Evolutionary conservation across 257 asterid genomes (phyloP), one percentile per base, ranked within the genome.

Genomic region (Primulina huaijiensis): DNA sequence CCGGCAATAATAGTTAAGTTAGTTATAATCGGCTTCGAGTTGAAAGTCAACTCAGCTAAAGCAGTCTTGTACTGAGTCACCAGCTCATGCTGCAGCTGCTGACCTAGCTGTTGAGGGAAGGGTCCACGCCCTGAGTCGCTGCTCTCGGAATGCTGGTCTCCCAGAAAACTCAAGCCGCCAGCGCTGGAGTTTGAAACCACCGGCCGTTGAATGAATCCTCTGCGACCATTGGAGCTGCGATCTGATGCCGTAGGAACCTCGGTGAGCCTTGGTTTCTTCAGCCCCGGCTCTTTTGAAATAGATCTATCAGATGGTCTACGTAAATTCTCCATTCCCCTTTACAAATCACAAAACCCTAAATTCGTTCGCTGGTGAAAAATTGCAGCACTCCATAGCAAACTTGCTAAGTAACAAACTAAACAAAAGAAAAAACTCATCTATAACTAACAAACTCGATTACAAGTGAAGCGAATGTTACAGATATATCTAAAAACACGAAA

Each of bases 1-100:
- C 99, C 99, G 1, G 99, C 99, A 37, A 94, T 94, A 63, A 94
- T 94, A 19, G 99, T 91, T 85, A 94, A 79, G 77, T 94, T 94
- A 3, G 99, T 94, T 64, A 94, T 94, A 16, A 94, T 94, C 6
- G 99, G 99, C 84, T 94, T 94, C 40, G 99, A 91, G 74, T 91
- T 94, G 75, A 91, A 89, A 19, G 93, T 91, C 62, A 94, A 80
- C 83, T 94, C 99, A 55, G 90, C 82, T 70, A 94, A 72, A 1
- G 99, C 98, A 34, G 87, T 79, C 89, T 82, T 91, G 87, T 94
- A 94, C 86, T 89, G 98, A 71, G 72, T 76, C 78, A 94, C 95
- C 69, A 91, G 87, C 86, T 91, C 99, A 75, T 81, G 87, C 77
- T 86, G 86, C 73, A 80, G 75, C 68, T 74, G 86, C 73, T 68